Percentiles rank a stretch among this genome's conserved stretches.
These are phyloP conservation scores for Platanus orientalis DNA, from an alignment of 164 flowering plant genomes.

Conservation along the genomic window DNA sequence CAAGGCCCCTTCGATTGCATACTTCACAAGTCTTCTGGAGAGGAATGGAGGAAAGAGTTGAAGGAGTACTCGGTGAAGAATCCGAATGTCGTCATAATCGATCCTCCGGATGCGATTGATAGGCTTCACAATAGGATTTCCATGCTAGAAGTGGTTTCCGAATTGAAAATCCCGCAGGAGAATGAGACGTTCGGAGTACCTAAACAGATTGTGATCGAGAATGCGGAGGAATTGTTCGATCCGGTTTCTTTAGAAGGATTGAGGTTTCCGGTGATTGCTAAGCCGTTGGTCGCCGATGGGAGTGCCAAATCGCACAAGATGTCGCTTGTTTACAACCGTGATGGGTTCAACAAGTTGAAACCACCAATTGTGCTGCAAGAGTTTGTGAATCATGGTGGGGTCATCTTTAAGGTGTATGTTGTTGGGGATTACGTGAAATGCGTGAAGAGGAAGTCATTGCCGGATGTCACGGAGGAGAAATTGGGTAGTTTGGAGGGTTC, in stretches of 20 bases:
- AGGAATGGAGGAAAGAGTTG: conserved; percentile 32
- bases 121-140: conserved; percentile 62
- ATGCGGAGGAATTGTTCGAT: conserved; percentile 30
- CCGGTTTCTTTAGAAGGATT: conserved; percentile 30
- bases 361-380: conserved; percentile 77
- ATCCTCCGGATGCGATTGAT: conserved; percentile 32
- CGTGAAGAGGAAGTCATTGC: conserved; percentile 73
- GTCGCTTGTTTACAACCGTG: conserved; percentile 54
- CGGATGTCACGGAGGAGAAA: conserved; percentile 67
- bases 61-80: conserved; percentile 15
- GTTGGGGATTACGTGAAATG: conserved; percentile 67
- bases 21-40: conserved; percentile 36
- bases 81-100: conserved; percentile 31
- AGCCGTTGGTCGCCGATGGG: conserved; percentile 82
- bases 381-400: conserved; percentile 88
- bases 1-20: conserved; percentile 48
- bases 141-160: conserved; percentile 80
- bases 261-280: conserved; percentile 75
- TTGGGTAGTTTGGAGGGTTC: conserved; percentile 40
- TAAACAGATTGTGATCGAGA: conserved; percentile 61
- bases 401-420: conserved; percentile 82
- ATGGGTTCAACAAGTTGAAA: conserved; percentile 47
- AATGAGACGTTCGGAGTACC: conserved; percentile 58
- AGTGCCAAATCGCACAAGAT: conserved; percentile 82
- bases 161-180: conserved; percentile 28